phyloP scores from a whole-genome alignment of 1,284 basidiomycete genomes.

The Gymnopus androsaceus region DNA sequence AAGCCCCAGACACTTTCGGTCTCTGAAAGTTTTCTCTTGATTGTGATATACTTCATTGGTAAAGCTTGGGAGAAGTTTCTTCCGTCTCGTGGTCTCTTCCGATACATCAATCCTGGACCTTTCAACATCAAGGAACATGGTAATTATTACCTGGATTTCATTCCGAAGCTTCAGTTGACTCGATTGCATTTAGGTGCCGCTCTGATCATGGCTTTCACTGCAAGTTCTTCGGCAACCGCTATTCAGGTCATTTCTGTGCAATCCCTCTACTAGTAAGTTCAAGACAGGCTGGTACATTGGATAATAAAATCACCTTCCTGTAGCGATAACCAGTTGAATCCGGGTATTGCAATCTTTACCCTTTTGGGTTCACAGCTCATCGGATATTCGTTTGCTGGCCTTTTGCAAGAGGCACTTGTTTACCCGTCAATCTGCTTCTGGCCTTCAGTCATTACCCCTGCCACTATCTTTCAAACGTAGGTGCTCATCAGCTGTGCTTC shows the following conservation, averaged over 20 bases:
- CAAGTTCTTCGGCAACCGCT: constrained; percentile 34
- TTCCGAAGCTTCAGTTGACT: too few species aligned
- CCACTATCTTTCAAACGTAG: constrained; percentile 9
- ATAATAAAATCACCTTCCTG: neutral
- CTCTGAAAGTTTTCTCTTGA: constrained; percentile 21
- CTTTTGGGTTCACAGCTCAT: constrained; percentile 31
- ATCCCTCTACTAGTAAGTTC: constrained; percentile 33
- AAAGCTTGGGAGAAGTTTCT: constrained; percentile 17
- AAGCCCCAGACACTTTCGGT: constrained; percentile 22
- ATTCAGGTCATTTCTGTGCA: constrained; percentile 40
- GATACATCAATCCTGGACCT: constrained; percentile 20
- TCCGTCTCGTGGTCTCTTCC: constrained; percentile 18
- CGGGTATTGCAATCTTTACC: constrained; percentile 39
- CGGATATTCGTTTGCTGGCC: constrained; percentile 29
- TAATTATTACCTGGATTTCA: too few species aligned
- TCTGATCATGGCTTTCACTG: constrained; percentile 40
- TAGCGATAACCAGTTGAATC: constrained; percentile 32
- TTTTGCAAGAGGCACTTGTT: constrained; percentile 18
- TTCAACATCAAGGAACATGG: constrained; percentile 17
- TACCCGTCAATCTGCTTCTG: constrained; percentile 21
- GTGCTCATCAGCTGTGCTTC: neutral
- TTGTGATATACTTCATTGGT: constrained; percentile 19
- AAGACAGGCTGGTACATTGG: too few species aligned
- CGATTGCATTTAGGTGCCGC: too few species aligned
- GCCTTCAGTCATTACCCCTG: constrained; percentile 17